Conservation (phyloP, 148 eudicot species). For the Silene uniflora region DNA sequence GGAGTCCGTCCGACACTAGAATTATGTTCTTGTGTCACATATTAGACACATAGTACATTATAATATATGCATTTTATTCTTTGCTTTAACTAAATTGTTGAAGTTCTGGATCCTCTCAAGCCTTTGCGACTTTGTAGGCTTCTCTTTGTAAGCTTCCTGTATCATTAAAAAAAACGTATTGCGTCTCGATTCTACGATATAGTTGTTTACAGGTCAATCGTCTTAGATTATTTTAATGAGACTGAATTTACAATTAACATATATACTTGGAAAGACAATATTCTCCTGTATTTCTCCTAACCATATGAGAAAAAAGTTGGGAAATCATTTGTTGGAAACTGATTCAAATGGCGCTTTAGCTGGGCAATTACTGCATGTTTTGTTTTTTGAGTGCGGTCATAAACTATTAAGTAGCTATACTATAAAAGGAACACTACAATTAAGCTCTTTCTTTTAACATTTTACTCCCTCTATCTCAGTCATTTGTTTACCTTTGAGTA, state of each 20-base stretch:
- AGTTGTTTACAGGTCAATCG: constrained; percentile 1
- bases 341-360: too few species aligned
- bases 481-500: too few species aligned
- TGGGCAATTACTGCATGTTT: too few species aligned
- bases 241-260: neutral
- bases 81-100: neutral
- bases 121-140: neutral
- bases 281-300: too few species aligned
- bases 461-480: too few species aligned
- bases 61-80: neutral
- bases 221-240: constrained; percentile 13
- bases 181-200: neutral
- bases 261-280: neutral
- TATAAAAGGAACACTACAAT: too few species aligned
- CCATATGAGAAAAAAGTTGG: too few species aligned
- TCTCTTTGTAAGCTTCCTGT: neutral
- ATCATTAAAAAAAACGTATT: neutral
- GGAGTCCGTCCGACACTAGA: too few species aligned
- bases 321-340: too few species aligned
- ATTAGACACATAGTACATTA: neutral
- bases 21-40: neutral
- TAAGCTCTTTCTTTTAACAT: too few species aligned
- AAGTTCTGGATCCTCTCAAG: neutral
- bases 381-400: too few species aligned
- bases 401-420: too few species aligned